Evolutionary conservation across 108 stramenopile species (phyloP), one percentile per base, ranked within the genome.

Genomic region (Skeletonema tropicum): DNA sequence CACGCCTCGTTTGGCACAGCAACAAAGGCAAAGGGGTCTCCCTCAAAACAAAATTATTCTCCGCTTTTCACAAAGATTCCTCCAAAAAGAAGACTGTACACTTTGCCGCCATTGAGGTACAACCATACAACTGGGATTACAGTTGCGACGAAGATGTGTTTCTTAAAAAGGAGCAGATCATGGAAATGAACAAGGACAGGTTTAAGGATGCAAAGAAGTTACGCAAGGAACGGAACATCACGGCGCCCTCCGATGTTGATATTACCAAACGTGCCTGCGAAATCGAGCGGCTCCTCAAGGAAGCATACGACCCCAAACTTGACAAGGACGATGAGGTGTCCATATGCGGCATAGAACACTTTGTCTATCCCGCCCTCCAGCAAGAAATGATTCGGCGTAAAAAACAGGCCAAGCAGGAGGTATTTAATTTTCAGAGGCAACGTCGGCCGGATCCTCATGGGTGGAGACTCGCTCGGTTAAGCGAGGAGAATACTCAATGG

Each of bases 321-420:
- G 77, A 79, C 61, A 38, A 1, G 6, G 41, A 72, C 46, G 60
- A 60, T n/a, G 17, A 31, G 9, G 42, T 62, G 0, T 79, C 79
- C 52, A 79, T 79, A 29, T 66, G 79, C 8, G 79, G 79, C 26
- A 79, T 79, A 45, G 79, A 79, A 36, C 79, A 80, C 62, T 73
- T 79, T 23, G 79, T 79, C 26, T 79, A 69, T 29, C 79, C 79
- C 14, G 67, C 73, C 9, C 39, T 79, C 13, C 79, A 79, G 36
- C 71, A 73, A 45, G 79, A 79, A 32, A 79, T 79, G 79, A 79
- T 79, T 2, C 71, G 79, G 6, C 65, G 64, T 49, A 79, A 79
- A 61, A 79, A 79, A 39, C 48, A 67, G 23, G 71, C 73, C 26
- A 71, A 79, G 49, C 31, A 32, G 9, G 66, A 79, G 61, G 79